Conservation (phyloP, 495 filamentous ascomycete species). For the Aspergillus homomorphus region DNA sequence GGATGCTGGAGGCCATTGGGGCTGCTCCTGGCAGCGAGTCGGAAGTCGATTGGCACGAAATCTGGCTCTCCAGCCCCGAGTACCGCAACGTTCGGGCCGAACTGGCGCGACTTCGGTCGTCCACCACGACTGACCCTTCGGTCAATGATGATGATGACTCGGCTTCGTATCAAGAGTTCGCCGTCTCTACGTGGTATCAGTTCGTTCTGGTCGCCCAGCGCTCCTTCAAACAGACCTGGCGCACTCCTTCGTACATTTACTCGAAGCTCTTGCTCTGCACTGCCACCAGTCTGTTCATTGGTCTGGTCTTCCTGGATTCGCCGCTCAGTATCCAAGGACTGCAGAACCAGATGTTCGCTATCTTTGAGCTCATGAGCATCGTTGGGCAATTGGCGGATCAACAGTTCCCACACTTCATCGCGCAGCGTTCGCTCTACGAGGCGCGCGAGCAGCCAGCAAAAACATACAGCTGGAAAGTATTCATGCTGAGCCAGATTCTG, state of each 20-base stretch:
- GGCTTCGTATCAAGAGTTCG: too few species aligned
- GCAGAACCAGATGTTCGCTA: too few species aligned
- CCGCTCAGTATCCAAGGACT: too few species aligned
- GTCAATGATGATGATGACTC: constrained; percentile 6
- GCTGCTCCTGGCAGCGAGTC: constrained; percentile 43
- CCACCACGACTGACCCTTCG: too few species aligned
- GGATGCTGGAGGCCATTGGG: constrained; percentile 80
- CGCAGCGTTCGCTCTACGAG: constrained; percentile 46
- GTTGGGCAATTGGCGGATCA: not conserved
- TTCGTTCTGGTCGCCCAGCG: too few species aligned
- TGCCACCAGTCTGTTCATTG: too few species aligned
- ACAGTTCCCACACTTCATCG: constrained; percentile 49
- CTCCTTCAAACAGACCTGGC: too few species aligned
- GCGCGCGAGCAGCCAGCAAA: constrained; percentile 45
- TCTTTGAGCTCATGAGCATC: not conserved
- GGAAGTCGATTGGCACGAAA: constrained; percentile 70
- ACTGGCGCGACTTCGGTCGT: constrained; percentile 58
- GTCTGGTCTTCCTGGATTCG: too few species aligned
- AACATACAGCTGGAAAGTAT: constrained; percentile 51
- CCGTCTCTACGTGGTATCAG: too few species aligned
- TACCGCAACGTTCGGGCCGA: constrained; percentile 58
- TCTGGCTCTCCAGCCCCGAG: constrained; percentile 71
- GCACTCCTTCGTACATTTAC: too few species aligned
- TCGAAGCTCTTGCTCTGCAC: too few species aligned
- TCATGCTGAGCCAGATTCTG: constrained; percentile 74